Evolutionary conservation across 345 rosid genomes (phyloP), one percentile per base, ranked within the genome.

Genomic region (Punica granatum): DNA sequence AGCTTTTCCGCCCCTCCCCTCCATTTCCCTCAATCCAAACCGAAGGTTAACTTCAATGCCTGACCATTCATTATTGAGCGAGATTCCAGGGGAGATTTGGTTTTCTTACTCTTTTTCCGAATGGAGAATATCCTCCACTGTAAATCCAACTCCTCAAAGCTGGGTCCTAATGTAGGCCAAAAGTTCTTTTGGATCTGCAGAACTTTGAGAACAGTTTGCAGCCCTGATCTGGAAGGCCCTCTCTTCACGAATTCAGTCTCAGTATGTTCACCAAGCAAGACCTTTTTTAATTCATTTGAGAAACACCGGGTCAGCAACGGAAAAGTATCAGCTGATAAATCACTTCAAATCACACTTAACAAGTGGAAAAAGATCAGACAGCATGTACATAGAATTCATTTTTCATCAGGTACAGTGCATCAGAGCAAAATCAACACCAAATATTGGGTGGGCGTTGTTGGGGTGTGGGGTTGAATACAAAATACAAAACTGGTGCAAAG

Each of bases 131-230:
- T 42, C 70, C 73, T 82, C 92, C 86, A 82, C 39, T 79, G 83
- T 6, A 82, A 77, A 76, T 88, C 85, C 83, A 94, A 78, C 48
- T 78, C 82, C 68, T 68, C 36, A 37, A 74, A 76, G 71, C 65
- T 68, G 31, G 84, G 58, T 53, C 67, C 72, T 53, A 88, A 77
- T 66, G 75, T 76, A 60, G 92, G 86, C 99, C 99, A 94, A 81
- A 77, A 85, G 65, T 81, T 81, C 83, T 73, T 85, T 75, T 94
- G 97, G 71, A 94, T 82, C 76, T 82, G 83, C 80, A 91, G 64
- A 63, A 94, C 98, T 70, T 94, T 90, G 69, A 89, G 62, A 75
- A 91, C 90, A 28, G 96, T 83, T 73, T 66, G 84, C 70, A 88
- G 49, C 63, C 90, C 97, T 33, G 90, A 80, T 79, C 67, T 85